Conservation (phyloP, 163 green algal genomes). For the Chloromonas sp. region DNA sequence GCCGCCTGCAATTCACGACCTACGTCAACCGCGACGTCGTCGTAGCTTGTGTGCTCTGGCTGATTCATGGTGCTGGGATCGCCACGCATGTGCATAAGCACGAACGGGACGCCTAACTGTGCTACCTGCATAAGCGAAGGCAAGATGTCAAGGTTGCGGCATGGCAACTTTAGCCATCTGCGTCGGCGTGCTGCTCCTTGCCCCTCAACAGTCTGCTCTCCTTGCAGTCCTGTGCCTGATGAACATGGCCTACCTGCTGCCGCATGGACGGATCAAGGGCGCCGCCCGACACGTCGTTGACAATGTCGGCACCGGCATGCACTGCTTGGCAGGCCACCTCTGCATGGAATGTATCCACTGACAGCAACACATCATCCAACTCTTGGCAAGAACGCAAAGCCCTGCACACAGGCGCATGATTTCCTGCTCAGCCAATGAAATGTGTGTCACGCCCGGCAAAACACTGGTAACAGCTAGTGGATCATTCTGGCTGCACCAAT, state of each 20-base stretch:
- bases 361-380: conserved; percentile 54
- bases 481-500: neutral
- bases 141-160: too few species aligned
- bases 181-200: too few species aligned
- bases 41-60: conserved; percentile 53
- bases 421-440: neutral
- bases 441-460: neutral
- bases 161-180: too few species aligned
- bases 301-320: conserved; percentile 74
- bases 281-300: conserved; percentile 95
- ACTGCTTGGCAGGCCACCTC: conserved; percentile 69
- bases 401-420: conserved; percentile 13
- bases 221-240: neutral
- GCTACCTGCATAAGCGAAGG: conserved; percentile 44
- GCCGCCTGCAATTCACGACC: conserved; percentile 46
- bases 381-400: conserved; percentile 41
- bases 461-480: too few species aligned
- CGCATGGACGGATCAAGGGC: conserved; percentile 54
- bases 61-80: conserved; percentile 71
- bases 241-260: conserved; percentile 5
- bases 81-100: conserved; percentile 94
- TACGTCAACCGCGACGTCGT: conserved; percentile 57
- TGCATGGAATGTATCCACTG: conserved; percentile 91
- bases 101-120: conserved; percentile 70
- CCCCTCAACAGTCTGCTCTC: neutral